phyloP scores from a whole-genome alignment of 345 rosid genomes.

The Melaleuca alternifolia region DNA sequence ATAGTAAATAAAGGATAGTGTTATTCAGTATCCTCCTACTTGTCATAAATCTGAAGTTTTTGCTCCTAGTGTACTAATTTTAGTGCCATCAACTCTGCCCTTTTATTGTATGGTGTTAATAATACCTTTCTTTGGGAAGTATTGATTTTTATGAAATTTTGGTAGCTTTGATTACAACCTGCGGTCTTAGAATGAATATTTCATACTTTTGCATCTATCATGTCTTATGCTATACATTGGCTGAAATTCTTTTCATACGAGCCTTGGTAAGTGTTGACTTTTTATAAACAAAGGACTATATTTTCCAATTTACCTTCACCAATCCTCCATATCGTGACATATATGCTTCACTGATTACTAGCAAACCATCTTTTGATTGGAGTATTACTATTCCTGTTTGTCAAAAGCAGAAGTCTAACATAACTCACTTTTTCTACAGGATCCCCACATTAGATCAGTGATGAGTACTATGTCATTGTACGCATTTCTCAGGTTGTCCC shows the following conservation, averaged over 20 bases:
- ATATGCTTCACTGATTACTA: background rate
- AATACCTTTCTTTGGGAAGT: background rate
- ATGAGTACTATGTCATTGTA: constrained; percentile 37
- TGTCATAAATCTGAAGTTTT: background rate
- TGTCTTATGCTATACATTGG: background rate
- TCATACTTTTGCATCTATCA: background rate
- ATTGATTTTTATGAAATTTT: too few species aligned
- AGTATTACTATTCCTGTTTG: background rate
- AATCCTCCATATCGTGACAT: background rate
- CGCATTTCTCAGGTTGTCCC: constrained; percentile 21
- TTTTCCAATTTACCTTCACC: background rate
- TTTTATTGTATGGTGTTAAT: background rate
- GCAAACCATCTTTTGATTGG: background rate
- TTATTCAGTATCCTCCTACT: background rate
- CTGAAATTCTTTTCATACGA: background rate
- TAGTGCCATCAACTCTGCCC: background rate
- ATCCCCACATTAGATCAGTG: constrained; percentile 14
- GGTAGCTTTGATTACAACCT: background rate
- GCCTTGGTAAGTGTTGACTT: background rate
- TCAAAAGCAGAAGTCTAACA: background rate
- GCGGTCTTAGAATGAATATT: background rate
- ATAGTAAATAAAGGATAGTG: background rate
- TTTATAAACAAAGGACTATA: background rate
- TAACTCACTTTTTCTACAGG: constrained; percentile 28
- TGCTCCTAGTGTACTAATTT: background rate